Evolutionary conservation across 352 stramenopile genomes (phyloP), one percentile per base, ranked within the genome.

Genomic region (Pythium guiyangense): DNA sequence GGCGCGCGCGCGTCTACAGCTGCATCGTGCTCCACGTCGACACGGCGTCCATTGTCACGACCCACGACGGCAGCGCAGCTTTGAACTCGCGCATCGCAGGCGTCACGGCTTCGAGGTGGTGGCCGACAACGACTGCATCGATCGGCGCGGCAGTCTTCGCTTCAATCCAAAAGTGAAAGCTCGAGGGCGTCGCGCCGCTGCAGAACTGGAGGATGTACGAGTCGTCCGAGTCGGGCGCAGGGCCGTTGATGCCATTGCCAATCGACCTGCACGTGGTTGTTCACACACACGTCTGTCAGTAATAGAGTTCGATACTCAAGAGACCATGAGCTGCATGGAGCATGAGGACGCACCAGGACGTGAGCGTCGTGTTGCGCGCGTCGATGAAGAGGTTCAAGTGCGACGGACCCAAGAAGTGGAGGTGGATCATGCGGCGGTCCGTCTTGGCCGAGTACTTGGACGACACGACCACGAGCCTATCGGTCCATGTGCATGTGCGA

Each of bases 101-200:
- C 9, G 82, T 87, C 15, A 34, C 59, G 11, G 66, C 63, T 43
- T 88, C 69, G n/a, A 92, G 62, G 57, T 75, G 81, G 59, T 89
- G 80, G 18, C 77, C 82, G 39, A 88, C 77, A 40, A 87, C 71
- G 40, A 71, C 80, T 6, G 83, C 69, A 49, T 86, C 70, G 46
- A 92, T 83, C 6, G 69, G 60, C 0, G 63, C 54, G 22, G 71
- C 67, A 11, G 63, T 69, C 64, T 78, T 72, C 0, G 75, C 77
- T 58, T 92, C 82, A 59, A 92, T 73, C 82, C 82, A 92, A 57
- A 90, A 92, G 53, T 92, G 75, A 49, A 89, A 90, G 14, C 57
- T 78, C 6, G 79, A 70, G 0, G 79, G 75, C 35, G 83, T 54
- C 6, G 60, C 67, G 22, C 82, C 82, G 8, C 71, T 86, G 45